phyloP scores from a whole-genome alignment of 2,329 filamentous ascomycete species.

The Mollisiaceae sp. region DNA sequence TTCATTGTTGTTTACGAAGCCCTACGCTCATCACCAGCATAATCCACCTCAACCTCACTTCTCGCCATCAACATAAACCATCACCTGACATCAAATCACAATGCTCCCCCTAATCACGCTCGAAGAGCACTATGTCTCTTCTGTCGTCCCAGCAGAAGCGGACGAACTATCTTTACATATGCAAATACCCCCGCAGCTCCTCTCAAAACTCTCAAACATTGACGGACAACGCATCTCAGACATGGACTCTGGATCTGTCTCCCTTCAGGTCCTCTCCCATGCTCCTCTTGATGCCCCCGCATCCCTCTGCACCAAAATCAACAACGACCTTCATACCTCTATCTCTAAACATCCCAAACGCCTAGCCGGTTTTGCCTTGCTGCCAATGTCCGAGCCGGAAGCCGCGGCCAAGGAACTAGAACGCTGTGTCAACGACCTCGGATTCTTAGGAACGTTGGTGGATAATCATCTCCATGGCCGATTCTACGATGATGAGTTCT shows the following conservation, averaged over 20 bases:
- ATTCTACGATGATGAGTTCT: slow-evolving; percentile 51
- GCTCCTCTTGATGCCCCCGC: slow-evolving; percentile 28
- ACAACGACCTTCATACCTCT: slow-evolving; percentile 43
- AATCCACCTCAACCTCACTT: not conserved
- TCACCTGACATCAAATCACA: slow-evolving; percentile 1
- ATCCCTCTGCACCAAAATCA: slow-evolving; percentile 33
- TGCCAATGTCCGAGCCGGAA: slow-evolving; percentile 47
- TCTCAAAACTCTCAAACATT: slow-evolving; percentile 30
- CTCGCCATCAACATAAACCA: not conserved
- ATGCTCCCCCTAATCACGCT: slow-evolving; percentile 46
- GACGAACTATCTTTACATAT: slow-evolving; percentile 4
- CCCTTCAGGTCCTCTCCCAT: slow-evolving; percentile 43
- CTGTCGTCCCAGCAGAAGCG: slow-evolving; percentile 21
- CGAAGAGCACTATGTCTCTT: slow-evolving; percentile 47
- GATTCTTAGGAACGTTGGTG: slow-evolving; percentile 55
- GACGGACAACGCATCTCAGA: slow-evolving; percentile 34
- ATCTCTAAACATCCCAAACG: slow-evolving; percentile 44
- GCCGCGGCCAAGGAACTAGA: slow-evolving; percentile 45
- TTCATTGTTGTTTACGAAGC: not conserved
- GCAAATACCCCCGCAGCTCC: slow-evolving; percentile 25
- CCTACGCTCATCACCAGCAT: not conserved
- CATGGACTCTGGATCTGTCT: slow-evolving; percentile 37
- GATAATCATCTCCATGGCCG: slow-evolving; percentile 48
- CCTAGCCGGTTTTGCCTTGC: slow-evolving; percentile 49
- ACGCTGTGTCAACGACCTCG: slow-evolving; percentile 49